Evolutionary conservation across 1,284 basidiomycete species (phyloP).

Genomic region (Inonotus hispidus): DNA sequence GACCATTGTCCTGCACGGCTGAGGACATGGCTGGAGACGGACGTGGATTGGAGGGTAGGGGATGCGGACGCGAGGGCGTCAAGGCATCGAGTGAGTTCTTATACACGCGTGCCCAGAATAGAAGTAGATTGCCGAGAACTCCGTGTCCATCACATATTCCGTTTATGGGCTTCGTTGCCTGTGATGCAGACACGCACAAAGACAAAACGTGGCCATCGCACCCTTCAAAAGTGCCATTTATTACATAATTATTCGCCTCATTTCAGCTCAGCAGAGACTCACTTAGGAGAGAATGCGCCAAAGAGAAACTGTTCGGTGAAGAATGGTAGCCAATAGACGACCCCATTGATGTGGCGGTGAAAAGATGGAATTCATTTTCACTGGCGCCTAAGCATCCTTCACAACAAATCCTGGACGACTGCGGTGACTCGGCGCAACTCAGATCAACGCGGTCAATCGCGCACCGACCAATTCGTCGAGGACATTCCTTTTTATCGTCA

Average conservation of each 20-base stretch:
- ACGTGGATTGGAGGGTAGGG: neutral
- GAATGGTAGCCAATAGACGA: no score
- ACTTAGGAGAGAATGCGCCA: no score
- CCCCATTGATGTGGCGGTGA: no score
- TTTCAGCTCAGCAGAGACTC: no score
- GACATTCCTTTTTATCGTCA: no score
- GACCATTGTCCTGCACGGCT: conserved; percentile 11
- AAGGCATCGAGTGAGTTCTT: neutral
- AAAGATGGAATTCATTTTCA: no score
- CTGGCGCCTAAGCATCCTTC: no score
- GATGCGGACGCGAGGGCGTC: neutral
- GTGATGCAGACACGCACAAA: neutral
- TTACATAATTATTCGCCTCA: neutral
- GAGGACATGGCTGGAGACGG: neutral
- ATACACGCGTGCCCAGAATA: neutral
- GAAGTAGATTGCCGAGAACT: neutral
- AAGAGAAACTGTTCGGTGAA: no score
- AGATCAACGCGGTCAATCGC: no score
- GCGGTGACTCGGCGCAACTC: no score
- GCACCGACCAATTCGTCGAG: no score
- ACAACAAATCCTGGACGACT: no score
- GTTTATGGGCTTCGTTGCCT: neutral
- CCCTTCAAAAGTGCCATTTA: neutral
- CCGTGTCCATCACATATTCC: neutral
- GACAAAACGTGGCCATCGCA: neutral